Evolutionary conservation across 1,284 basidiomycete genomes (phyloP), one percentile per base, ranked within the genome.

Genomic region (Apiotrichum gracile): DNA sequence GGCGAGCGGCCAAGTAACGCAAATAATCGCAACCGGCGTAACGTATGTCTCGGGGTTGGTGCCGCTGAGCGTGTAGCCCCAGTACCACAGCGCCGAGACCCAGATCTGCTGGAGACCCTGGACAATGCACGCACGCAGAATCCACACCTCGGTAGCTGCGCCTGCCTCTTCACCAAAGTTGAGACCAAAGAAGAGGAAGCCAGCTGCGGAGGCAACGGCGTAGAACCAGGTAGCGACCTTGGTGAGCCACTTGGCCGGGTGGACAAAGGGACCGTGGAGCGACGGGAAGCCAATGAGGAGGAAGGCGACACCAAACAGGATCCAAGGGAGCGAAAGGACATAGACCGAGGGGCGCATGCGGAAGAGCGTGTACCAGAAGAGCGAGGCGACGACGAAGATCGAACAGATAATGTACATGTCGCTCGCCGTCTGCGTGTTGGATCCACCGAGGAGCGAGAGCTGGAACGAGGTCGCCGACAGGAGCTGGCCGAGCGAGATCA

Each of bases 91-190:
- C 9, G 88, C 90, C 2, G 91, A 87, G 12, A 92, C 69, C 91
- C 91, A 92, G 40, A 93, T 83, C 74, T 93, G 90, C 66, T 93
- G 90, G 9, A 89, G 86, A 43, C 91, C 91, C 74, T 93, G 91
- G 1, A 94, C 91, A 58, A 92, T 78, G 71, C 88, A 91, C 22
- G 91, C 91, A 50, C 91, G 83, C 59, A 89, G 74, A 41, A 85
- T 87, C 91, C 91, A 94, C 16, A 91, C 83, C 72, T 94, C 89
- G 3, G 90, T 91, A 1, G 89, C 88, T 50, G 91, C 89, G 66
- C 91, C 88, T 29, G 90, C 91, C 80, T 93, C 91, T 78, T 94
- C 91, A 75, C 91, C 91, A 72, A 93, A 94, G 76, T 94, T 94
- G 61, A 92, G 81, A 71, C 91, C 90, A 68, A 94, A 94, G 82